These are phyloP conservation scores for Clavulina sp. DNA, from an alignment of 768 basidiomycete genomes.

Conservation along the genomic window DNA sequence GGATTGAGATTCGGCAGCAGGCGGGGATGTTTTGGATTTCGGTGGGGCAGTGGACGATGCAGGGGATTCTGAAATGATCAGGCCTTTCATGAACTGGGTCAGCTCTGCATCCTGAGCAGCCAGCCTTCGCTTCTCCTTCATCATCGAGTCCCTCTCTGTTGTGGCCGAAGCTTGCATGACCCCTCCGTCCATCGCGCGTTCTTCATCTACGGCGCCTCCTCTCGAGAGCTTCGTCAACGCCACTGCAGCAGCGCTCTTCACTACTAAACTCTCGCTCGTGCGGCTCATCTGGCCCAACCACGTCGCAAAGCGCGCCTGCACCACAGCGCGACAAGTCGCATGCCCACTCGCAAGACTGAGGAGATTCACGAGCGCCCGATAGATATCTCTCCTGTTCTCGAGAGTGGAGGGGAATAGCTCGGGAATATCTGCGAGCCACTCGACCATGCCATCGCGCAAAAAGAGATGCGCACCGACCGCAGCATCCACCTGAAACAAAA, in stretches of 20 bases:
- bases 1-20: conserved; percentile 20
- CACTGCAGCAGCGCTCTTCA: conserved; percentile 49
- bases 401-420: conserved; percentile 41
- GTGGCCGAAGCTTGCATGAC: neutral
- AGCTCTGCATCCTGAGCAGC: conserved; percentile 26
- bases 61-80: conserved; percentile 28
- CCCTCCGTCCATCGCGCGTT: conserved; percentile 28
- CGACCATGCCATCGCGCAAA: conserved; percentile 39
- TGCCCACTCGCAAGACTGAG: conserved; percentile 62
- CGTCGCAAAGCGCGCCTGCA: conserved; percentile 35
- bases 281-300: conserved; percentile 53
- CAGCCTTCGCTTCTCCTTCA: neutral
- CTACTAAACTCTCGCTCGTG: conserved; percentile 25
- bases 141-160: neutral
- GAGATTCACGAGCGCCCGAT: conserved; percentile 49
- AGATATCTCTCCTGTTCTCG: no score
- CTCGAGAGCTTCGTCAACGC: conserved; percentile 64
- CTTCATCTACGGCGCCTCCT: no score
- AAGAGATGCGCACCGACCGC: conserved; percentile 49
- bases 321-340: conserved; percentile 45
- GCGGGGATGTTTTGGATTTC: conserved; percentile 9
- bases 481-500: conserved; percentile 72
- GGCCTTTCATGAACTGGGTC: conserved; percentile 36
- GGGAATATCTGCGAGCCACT: conserved; percentile 47
- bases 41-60: neutral